Conservation (phyloP, 177 flowering plant species). For the Telopea speciosissima region DNA sequence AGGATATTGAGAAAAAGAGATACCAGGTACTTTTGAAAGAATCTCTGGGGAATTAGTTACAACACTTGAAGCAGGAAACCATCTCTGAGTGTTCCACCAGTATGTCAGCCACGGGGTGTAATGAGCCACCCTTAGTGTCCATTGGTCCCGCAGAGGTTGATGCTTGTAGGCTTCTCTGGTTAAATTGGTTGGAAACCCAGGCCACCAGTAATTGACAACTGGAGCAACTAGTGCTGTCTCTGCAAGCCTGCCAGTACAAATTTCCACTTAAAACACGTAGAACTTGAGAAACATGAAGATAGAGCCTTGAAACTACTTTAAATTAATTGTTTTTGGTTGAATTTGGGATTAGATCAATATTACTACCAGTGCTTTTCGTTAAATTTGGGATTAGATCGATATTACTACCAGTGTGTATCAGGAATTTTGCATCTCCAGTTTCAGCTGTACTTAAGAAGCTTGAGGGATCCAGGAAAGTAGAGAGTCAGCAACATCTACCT, state of each 20-base stretch:
- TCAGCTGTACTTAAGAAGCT: too few relatives aligned
- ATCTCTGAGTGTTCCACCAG: conserved; percentile 75
- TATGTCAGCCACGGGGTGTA: conserved; percentile 61
- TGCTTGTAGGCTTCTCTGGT: conserved; percentile 35
- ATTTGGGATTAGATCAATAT: too few relatives aligned
- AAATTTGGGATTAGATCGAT: too few relatives aligned
- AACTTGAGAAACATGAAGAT: not conserved
- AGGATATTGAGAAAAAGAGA: not conserved
- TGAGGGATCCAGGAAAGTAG: too few relatives aligned
- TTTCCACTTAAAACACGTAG: not conserved
- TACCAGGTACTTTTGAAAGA: conserved; percentile 29
- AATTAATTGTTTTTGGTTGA: too few relatives aligned
- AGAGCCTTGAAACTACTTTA: not conserved
- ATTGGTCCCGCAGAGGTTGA: conserved; percentile 38
- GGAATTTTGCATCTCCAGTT: too few relatives aligned
- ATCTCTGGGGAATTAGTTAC: conserved; percentile 17
- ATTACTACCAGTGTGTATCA: too few relatives aligned
- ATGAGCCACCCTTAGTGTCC: conserved; percentile 55
- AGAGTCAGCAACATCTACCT: too few relatives aligned
- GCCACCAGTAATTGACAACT: conserved; percentile 70
- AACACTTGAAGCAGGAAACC: conserved; percentile 39
- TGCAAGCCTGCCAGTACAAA: conserved; percentile 41
- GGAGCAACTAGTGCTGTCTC: conserved; percentile 60
- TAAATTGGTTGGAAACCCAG: conserved; percentile 48
- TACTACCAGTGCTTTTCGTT: too few relatives aligned